Percentiles rank a stretch among this genome's conserved stretches.
Evolutionary conservation across 371 early-diverging fungal species (phyloP).

Genomic region (Blakeslea trispora): DNA sequence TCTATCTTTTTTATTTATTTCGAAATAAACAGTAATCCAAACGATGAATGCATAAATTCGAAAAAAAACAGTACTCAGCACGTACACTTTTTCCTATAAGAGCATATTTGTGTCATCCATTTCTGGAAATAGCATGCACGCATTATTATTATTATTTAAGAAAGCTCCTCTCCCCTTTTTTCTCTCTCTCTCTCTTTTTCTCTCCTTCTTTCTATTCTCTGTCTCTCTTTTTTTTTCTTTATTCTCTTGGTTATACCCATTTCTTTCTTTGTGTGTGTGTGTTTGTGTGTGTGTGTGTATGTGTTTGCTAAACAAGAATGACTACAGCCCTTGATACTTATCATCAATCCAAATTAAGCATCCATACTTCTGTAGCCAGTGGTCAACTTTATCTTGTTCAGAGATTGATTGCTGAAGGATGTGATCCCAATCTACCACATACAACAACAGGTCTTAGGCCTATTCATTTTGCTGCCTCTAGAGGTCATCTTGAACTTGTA

Average conservation of each 20-base stretch:
- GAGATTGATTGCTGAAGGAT: slow-evolving; percentile 12
- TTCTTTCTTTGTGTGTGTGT: too few relatives aligned
- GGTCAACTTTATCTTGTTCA: slow-evolving; percentile 15
- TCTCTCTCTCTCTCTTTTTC: slow-evolving; percentile 2
- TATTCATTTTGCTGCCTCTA: slow-evolving; percentile 62
- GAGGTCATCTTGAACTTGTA: slow-evolving; percentile 61
- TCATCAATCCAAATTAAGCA: slow-evolving; percentile 4
- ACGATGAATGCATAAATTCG: too few relatives aligned
- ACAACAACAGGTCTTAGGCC: slow-evolving; percentile 55
- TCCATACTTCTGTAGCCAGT: slow-evolving; percentile 11
- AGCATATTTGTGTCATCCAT: neutral
- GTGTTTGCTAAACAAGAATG: slow-evolving; percentile 1
- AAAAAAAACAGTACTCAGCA: too few relatives aligned
- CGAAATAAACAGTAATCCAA: too few relatives aligned
- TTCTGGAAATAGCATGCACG: neutral
- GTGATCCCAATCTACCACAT: slow-evolving; percentile 18
- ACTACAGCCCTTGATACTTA: slow-evolving; percentile 6
- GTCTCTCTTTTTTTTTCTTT: neutral
- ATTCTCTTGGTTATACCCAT: neutral
- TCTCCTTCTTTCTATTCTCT: neutral
- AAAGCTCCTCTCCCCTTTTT: slow-evolving; percentile 1
- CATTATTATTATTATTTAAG: neutral
- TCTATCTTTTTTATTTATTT: too few relatives aligned
- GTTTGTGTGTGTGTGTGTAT: too few relatives aligned
- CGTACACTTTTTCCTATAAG: too few relatives aligned